Evolutionary conservation across 768 basidiomycete genomes (phyloP).

Genomic region (Termitomyces sp.): DNA sequence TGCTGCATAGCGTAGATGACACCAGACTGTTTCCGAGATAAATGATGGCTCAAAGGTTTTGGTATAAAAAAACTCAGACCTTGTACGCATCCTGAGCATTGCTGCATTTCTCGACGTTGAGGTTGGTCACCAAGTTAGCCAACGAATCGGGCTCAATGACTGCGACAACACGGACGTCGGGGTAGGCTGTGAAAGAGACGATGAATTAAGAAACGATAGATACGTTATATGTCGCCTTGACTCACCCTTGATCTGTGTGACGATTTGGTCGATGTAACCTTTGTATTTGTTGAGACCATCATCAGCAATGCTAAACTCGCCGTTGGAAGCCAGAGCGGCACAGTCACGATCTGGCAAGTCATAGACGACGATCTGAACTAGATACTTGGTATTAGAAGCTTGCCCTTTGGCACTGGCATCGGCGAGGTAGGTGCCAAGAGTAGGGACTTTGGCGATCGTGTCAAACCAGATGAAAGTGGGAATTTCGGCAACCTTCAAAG

Average conservation of each 20-base stretch:
- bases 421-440: conserved; percentile 56
- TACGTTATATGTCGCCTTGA: neutral
- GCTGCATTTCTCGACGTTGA: conserved; percentile 55
- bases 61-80: conserved; percentile 20
- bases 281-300: conserved; percentile 55
- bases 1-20: conserved; percentile 57
- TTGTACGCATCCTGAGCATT: conserved; percentile 55
- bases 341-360: conserved; percentile 69
- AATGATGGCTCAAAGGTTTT: neutral
- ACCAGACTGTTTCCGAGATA: conserved; percentile 30
- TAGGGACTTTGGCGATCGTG: conserved; percentile 50
- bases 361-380: conserved; percentile 55
- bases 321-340: conserved; percentile 62
- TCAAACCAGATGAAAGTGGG: conserved; percentile 70
- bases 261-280: conserved; percentile 61
- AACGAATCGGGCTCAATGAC: conserved; percentile 68
- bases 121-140: conserved; percentile 68
- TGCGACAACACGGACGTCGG: conserved; percentile 61
- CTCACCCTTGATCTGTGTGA: conserved; percentile 52
- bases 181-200: conserved; percentile 37
- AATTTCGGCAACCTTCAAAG: conserved; percentile 51
- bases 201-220: neutral
- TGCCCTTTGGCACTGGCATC: conserved; percentile 45
- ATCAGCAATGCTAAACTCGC: conserved; percentile 61
- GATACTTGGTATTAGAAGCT: conserved; percentile 44